Evolutionary conservation across 768 basidiomycete species (phyloP), one percentile per base, ranked within the genome.

Genomic region (Rhodotorula kratochvilovae): DNA sequence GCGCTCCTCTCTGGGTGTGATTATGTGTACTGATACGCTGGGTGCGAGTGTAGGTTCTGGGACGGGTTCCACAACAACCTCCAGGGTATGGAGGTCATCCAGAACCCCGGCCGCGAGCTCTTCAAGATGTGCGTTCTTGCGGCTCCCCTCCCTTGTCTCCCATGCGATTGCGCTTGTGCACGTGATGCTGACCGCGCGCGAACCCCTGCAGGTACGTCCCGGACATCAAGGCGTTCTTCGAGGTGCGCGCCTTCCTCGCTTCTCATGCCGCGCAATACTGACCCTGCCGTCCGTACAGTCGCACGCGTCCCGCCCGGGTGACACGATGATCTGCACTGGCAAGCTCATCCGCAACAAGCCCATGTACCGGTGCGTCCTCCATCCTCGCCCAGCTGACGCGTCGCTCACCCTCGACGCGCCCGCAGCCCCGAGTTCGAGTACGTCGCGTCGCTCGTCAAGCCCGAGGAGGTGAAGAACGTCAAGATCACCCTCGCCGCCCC

Each of bases 401-500:
- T 5, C 1, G 8, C 48, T 50, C 27, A 58, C 43, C 19, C n/a
- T 27, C 19, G 11, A 8, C 17, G 13, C 2, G 27, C 1, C 35
- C 11, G 3, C 58, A 65, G 70, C 33, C 76, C 70, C 63, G 77
- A 78, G 65, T 74, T 78, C 57, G 67, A 75, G 50, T 72, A 54
- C 68, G 29, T 76, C 55, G 60, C 63, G 57, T 67, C 66, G 21
- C 36, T 70, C 50, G 68, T 77, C 60, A 57, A 74, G 39, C 66
- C 70, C n/a, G 68, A 74, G 31, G 73, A 78, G 51, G 85, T 88
- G 68, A 84, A 84, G 76, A 82, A 84, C 76, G 84, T 90, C 79
- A 90, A 91, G 79, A 76, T 90, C 68, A 90, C 87, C 23, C 82
- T 89, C 79, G 87, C 86, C 69, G 85, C 88, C 0, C 89, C 89